phyloP scores from a whole-genome alignment of 2,329 filamentous ascomycete genomes.

The Fusarium tupiense region DNA sequence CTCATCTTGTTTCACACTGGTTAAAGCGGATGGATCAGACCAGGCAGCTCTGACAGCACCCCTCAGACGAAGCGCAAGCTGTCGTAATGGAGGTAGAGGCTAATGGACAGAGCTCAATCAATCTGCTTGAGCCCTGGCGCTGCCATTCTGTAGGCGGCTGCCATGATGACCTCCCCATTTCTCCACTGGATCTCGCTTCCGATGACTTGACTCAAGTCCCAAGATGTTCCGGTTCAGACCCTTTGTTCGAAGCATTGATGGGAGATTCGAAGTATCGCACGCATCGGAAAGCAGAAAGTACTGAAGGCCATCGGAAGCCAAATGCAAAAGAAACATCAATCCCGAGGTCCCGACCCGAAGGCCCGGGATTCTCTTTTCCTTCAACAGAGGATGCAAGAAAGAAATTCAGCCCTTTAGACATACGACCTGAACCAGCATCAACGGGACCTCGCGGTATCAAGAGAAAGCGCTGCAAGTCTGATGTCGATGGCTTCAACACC shows the following conservation, averaged over 20 bases:
- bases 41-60: slow-evolving; percentile 32
- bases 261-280: slow-evolving; percentile 13
- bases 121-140: slow-evolving; percentile 40
- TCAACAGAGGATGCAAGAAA: slow-evolving; percentile 1
- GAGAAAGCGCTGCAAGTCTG: slow-evolving; percentile 61
- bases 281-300: background rate
- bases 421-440: background rate
- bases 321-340: background rate
- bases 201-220: slow-evolving; percentile 35
- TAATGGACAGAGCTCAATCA: slow-evolving; percentile 37
- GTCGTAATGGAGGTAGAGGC: slow-evolving; percentile 42
- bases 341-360: background rate
- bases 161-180: slow-evolving; percentile 35
- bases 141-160: slow-evolving; percentile 30
- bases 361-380: slow-evolving; percentile 28
- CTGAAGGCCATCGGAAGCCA: background rate
- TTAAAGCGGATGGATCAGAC: slow-evolving; percentile 38
- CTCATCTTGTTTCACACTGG: background rate
- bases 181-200: slow-evolving; percentile 28
- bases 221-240: slow-evolving; percentile 33
- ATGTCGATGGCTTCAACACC: slow-evolving; percentile 68
- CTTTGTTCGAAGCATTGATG: slow-evolving; percentile 35
- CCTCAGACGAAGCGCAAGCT: slow-evolving; percentile 36
- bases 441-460: slow-evolving; percentile 51
- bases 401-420: slow-evolving; percentile 15